These are phyloP conservation scores for Aspergillus steynii DNA, from an alignment of 495 filamentous ascomycete species.

Conservation along the genomic window DNA sequence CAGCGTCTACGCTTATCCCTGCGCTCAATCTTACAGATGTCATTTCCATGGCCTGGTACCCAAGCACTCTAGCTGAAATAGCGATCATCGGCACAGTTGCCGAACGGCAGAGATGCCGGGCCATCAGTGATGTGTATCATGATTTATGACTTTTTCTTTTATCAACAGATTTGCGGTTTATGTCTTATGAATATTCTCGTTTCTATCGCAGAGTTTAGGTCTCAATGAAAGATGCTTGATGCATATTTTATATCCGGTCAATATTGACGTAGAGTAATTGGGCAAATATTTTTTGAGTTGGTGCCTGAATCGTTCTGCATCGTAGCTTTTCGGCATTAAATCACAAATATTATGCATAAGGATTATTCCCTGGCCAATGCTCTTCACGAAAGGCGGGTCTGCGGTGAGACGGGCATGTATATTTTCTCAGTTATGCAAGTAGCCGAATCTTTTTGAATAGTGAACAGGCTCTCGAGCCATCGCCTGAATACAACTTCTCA, in stretches of 20 bases:
- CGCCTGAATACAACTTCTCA: no score
- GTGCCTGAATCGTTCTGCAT: background rate
- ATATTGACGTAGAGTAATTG: no score
- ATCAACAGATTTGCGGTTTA: background rate
- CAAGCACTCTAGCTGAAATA: background rate
- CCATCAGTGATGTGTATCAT: background rate
- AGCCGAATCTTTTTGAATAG: no score
- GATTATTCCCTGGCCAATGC: no score
- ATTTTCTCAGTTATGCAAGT: no score
- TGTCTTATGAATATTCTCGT: background rate
- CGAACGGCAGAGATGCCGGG: background rate
- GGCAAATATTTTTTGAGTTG: no score
- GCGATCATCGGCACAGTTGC: background rate
- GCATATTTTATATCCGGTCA: background rate
- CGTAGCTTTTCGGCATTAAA: background rate
- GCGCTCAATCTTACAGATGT: background rate
- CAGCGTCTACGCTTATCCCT: background rate
- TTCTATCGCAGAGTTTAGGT: background rate
- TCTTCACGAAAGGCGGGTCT: no score
- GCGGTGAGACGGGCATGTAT: no score
- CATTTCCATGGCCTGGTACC: background rate
- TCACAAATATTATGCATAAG: no score
- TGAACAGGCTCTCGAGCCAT: no score
- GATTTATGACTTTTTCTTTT: background rate
- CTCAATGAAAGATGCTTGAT: background rate